These are phyloP conservation scores for Tetrapisispora fleetii DNA, from an alignment of 805 yeast species.

Conservation along the genomic window DNA sequence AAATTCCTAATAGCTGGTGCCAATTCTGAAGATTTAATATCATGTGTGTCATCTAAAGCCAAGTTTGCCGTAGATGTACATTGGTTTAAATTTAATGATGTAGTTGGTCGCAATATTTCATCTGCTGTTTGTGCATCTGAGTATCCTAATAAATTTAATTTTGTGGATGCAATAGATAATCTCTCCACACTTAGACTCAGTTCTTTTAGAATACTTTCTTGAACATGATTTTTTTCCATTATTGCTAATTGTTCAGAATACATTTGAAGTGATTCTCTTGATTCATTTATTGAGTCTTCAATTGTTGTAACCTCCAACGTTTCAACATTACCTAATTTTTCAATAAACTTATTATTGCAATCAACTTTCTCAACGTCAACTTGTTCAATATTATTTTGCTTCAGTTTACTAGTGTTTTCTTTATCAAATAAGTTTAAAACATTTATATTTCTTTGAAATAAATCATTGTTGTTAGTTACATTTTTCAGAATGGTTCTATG, in stretches of 20 bases:
- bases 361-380: neutral
- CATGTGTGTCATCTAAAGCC: neutral
- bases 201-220: neutral
- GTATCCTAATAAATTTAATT: neutral
- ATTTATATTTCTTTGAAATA: neutral
- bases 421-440: neutral
- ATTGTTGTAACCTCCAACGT: neutral
- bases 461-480: neutral
- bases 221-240: neutral
- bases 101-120: neutral
- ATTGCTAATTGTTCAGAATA: neutral
- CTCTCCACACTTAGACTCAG: neutral
- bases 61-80: neutral
- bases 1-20: neutral
- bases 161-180: neutral
- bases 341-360: neutral
- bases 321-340: neutral
- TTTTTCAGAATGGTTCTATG: neutral
- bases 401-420: neutral
- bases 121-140: neutral
- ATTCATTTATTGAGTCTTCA: neutral
- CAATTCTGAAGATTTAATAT: neutral
- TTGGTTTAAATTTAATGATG: neutral
- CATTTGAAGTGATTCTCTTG: neutral
- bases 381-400: neutral